Percentiles rank a stretch among this genome's conserved stretches.
These are phyloP conservation scores for Diutina rugosa DNA, from an alignment of 1,139 yeast genomes.

Conservation along the genomic window DNA sequence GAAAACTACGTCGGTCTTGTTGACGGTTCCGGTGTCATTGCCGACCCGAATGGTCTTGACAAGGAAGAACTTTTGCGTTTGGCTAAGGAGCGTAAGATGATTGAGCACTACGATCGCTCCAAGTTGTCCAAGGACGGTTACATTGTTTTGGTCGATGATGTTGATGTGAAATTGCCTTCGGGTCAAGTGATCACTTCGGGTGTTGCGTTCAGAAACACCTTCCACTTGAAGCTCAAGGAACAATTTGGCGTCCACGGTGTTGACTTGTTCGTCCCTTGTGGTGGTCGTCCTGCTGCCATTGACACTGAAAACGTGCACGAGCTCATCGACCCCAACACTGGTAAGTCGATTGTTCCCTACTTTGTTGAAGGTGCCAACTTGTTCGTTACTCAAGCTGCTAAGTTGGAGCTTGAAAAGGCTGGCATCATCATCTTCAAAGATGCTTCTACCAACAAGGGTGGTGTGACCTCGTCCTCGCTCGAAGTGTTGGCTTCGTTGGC, in stretches of 20 bases:
- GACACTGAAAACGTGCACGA: constrained; percentile 71
- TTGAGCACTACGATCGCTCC: constrained; percentile 52
- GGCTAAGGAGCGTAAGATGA: constrained; percentile 69
- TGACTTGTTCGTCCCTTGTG: constrained; percentile 90
- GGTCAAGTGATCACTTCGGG: constrained; percentile 74
- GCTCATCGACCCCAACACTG: constrained; percentile 64
- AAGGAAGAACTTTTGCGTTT: constrained; percentile 66
- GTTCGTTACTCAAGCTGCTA: constrained; percentile 90
- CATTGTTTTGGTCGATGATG: constrained; percentile 76
- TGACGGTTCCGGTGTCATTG: constrained; percentile 92
- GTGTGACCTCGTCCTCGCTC: constrained; percentile 92
- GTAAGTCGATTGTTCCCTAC: constrained; percentile 69
- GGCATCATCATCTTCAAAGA: constrained; percentile 86
- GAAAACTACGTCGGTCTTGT: constrained; percentile 83
- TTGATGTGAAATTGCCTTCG: constrained; percentile 63
- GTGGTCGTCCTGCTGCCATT: constrained; percentile 96
- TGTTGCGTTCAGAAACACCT: constrained; percentile 81
- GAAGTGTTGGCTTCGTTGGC: constrained; percentile 94
- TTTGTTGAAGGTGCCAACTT: constrained; percentile 96
- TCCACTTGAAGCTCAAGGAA: constrained; percentile 66
- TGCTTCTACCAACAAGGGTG: constrained; percentile 97
- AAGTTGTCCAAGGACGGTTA: constrained; percentile 68
- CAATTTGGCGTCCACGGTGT: constrained; percentile 49
- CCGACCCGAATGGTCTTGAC: constrained; percentile 83
- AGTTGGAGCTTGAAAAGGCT: constrained; percentile 71